phyloP scores from a whole-genome alignment of 129 eudicot species.

The Centaurea solstitialis region DNA sequence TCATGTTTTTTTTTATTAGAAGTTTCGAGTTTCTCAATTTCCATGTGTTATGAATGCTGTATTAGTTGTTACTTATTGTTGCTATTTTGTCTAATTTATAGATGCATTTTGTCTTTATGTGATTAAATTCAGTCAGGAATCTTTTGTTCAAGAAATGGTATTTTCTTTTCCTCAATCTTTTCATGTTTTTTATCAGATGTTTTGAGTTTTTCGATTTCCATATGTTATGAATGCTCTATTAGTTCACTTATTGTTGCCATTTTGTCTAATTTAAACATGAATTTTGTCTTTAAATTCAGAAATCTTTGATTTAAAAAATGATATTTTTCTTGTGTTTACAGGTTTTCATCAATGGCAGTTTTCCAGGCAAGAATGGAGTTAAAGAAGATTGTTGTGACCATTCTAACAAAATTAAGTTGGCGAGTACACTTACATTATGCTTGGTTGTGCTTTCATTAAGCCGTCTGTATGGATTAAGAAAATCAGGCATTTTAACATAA shows the following conservation, averaged over 20 bases:
- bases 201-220: too few species aligned
- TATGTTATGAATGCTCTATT: too few species aligned
- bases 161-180: neutral
- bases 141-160: neutral
- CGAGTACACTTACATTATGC: slow-evolving; percentile 27
- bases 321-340: neutral
- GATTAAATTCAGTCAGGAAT: neutral
- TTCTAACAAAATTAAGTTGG: slow-evolving; percentile 50
- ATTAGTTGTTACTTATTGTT: neutral
- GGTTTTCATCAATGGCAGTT: slow-evolving; percentile 56
- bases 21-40: neutral
- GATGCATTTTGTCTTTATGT: neutral
- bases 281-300: too few species aligned
- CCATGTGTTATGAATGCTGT: neutral
- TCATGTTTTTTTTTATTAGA: neutral
- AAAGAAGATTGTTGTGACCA: slow-evolving; percentile 46
- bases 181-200: too few species aligned
- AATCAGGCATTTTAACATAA: neutral
- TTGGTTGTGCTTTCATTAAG: neutral
- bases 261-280: too few species aligned
- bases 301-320: neutral
- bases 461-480: neutral
- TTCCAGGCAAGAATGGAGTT: slow-evolving; percentile 51
- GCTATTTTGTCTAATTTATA: neutral
- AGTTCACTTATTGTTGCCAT: too few species aligned